Evolutionary conservation across 2,329 filamentous ascomycete species (phyloP).

Genomic region (Arthrobotrys megalospora): DNA sequence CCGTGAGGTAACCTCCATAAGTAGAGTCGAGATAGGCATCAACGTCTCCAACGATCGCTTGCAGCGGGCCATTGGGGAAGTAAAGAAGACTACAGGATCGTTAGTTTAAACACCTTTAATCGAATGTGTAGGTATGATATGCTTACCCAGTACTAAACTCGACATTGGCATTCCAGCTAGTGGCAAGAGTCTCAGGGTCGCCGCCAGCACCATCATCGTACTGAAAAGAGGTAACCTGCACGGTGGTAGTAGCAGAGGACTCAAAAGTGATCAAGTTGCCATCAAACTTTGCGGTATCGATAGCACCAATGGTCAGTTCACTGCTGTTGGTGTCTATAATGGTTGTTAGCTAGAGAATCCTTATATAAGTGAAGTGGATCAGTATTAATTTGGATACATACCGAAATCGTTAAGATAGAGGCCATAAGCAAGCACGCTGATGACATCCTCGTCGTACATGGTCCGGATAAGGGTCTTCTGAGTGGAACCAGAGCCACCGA

Average conservation of each 20-base stretch:
- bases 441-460: conserved; percentile 51
- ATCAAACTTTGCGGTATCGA: conserved; percentile 55
- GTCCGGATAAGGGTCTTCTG: conserved; percentile 48
- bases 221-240: conserved; percentile 37
- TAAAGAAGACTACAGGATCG: conserved; percentile 39
- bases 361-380: not conserved
- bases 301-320: conserved; percentile 57
- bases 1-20: conserved; percentile 55
- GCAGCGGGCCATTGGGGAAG: conserved; percentile 47
- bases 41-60: conserved; percentile 45
- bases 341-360: conserved; percentile 20
- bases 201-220: conserved; percentile 42
- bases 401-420: conserved; percentile 59
- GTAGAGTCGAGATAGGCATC: conserved; percentile 48
- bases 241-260: conserved; percentile 36
- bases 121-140: not conserved
- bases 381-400: conserved; percentile 23
- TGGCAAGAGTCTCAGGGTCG: conserved; percentile 15
- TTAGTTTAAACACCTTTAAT: not conserved
- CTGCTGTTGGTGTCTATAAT: conserved; percentile 58
- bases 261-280: conserved; percentile 54
- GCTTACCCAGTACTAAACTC: conserved; percentile 59
- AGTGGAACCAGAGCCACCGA: conserved; percentile 51
- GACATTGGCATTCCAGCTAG: conserved; percentile 56
- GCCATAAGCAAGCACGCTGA: conserved; percentile 54